Percentiles rank a stretch among this genome's conserved stretches.
Evolutionary conservation across 441 rosid species (phyloP).

Genomic region (Flueggea neowawraea): DNA sequence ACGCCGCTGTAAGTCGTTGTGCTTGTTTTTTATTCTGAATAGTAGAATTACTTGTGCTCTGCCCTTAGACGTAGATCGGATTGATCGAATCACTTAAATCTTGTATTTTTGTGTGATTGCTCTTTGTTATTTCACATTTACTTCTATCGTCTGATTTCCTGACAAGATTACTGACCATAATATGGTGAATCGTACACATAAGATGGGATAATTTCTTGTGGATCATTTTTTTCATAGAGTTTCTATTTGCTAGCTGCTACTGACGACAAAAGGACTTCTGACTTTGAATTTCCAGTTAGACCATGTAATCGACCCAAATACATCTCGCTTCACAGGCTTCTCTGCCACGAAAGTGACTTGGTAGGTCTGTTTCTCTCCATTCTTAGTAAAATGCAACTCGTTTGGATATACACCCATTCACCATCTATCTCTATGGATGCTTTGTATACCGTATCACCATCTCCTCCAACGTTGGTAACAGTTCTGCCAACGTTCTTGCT

Average conservation of each 20-base stretch:
- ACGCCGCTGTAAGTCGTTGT: too few relatives aligned
- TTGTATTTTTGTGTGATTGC: too few relatives aligned
- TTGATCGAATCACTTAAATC: too few relatives aligned
- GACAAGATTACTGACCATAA: too few relatives aligned
- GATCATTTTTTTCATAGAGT: too few relatives aligned
- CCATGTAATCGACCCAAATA: conserved; percentile 78
- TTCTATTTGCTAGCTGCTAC: conserved; percentile 14
- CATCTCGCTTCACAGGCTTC: conserved; percentile 25
- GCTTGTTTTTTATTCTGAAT: too few relatives aligned
- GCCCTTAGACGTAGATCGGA: too few relatives aligned
- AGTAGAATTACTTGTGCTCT: too few relatives aligned
- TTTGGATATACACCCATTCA: conserved; percentile 42
- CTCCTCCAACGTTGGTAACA: conserved; percentile 69
- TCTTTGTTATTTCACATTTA: too few relatives aligned
- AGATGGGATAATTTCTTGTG: too few relatives aligned
- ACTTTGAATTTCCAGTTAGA: conserved; percentile 45
- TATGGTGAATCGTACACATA: too few relatives aligned
- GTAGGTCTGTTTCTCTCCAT: conserved; percentile 48
- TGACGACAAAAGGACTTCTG: conserved; percentile 58
- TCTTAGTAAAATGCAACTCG: conserved; percentile 39
- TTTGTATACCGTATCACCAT: conserved; percentile 34
- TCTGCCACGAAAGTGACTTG: conserved; percentile 31
- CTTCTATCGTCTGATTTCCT: too few relatives aligned
- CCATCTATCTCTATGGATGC: conserved; percentile 29
- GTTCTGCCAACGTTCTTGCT: conserved; percentile 32